Evolutionary conservation across 2,329 filamentous ascomycete genomes (phyloP).

Genomic region (Penicillium thymicola): DNA sequence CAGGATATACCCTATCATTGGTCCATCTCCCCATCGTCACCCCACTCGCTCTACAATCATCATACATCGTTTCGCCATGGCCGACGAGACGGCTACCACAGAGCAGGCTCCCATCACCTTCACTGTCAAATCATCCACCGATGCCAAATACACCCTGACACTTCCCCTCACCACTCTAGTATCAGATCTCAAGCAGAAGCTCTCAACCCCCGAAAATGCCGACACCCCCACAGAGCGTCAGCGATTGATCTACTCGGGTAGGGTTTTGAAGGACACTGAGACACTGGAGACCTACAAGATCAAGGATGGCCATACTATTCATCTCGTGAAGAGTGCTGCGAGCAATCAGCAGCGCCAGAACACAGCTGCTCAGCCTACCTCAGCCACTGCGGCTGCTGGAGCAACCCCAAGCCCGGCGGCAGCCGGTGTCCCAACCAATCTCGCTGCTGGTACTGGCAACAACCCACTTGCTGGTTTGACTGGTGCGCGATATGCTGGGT

Average conservation of each 20-base stretch:
- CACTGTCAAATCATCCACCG: constrained; percentile 95
- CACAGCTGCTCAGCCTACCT: constrained; percentile 49
- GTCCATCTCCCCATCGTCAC: constrained; percentile 10
- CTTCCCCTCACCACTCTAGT: constrained; percentile 74
- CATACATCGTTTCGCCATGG: constrained; percentile 31
- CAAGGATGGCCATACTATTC: constrained; percentile 91
- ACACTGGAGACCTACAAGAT: constrained; percentile 85
- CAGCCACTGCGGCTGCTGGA: constrained; percentile 35
- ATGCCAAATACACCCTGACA: constrained; percentile 78
- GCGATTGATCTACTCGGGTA: constrained; percentile 94
- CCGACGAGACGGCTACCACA: constrained; percentile 42
- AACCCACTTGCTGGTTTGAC: constrained; percentile 89
- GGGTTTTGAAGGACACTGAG: constrained; percentile 93
- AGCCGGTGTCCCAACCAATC: constrained; percentile 47
- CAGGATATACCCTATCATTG: not conserved
- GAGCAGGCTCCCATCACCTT: constrained; percentile 82
- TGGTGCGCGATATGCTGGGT: constrained; percentile 88
- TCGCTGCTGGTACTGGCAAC: constrained; percentile 61
- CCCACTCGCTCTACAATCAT: constrained; percentile 9
- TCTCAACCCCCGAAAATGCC: constrained; percentile 76
- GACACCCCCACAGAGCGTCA: constrained; percentile 84
- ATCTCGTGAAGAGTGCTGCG: constrained; percentile 92
- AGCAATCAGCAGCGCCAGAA: constrained; percentile 67
- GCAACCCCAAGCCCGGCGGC: constrained; percentile 30
- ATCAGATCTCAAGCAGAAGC: constrained; percentile 82